Base-by-base conservation (phyloP, 495 filamentous ascomycete genomes). In the Penicillium lividum region DNA sequence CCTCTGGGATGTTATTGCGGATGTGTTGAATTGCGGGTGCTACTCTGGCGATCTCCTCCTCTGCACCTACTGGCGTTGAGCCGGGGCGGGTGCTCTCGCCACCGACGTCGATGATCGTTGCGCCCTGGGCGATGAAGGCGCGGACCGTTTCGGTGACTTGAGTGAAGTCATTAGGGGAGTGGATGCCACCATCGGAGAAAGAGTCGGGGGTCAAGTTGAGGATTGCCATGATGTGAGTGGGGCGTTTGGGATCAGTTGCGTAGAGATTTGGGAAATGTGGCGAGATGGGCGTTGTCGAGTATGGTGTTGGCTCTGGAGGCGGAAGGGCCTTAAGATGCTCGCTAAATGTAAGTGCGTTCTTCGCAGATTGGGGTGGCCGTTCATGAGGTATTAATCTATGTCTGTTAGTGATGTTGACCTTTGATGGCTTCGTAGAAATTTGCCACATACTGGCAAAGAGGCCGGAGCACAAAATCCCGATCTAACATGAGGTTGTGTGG, bases 181-280 rank as follows among this genome's bases (percentile, higher is more conserved):
- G 80, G 2, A 74, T 64, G 44, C 93, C 93, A 51, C 92, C 94
- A 63, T 97, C 92, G 11, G 93, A 97, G 79, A 98, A 98, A 40
- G 94, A 98, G 78, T 98, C 94, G 9, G 93, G 94, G 1, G 93
- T 97, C 56, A 96, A 78, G 75, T 98, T 98, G 51, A 97, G 80
- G 62, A 98, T 95, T 31, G 90, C 89, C 94, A 98, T 98, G 42
- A 97, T 73, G 53, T 86, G 83, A 2, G 93, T 97, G 45, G 76
- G 77, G 44, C 90, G 87, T 51, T 72, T 77, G 0, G 85, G 76
- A 58, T 85, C 79, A 33, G 87, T 82, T 25, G 89, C 79, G 42
- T 83, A 81, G 6, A 96, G 74, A 1, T 86, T 80, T 11, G 82
- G 76, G 38, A 86, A 78, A 45, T 68, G 63, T 7, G 78, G 60